These are phyloP conservation scores for Penicillium chermesinum DNA, from an alignment of 495 filamentous ascomycete species.

Conservation along the genomic window DNA sequence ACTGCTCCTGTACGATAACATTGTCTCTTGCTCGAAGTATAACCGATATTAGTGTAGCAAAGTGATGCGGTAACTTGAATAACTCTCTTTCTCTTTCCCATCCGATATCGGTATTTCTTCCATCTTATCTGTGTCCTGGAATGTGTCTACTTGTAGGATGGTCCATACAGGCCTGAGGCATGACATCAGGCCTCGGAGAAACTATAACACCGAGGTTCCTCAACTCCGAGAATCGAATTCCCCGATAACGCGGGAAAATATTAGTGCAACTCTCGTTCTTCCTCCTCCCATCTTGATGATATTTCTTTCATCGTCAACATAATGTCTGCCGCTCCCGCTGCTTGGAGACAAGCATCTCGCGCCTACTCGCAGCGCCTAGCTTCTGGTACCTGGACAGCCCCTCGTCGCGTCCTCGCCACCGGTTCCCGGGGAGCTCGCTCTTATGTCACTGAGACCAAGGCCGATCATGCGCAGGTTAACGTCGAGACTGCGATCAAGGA, in stretches of 20 bases:
- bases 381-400: constrained; percentile 40
- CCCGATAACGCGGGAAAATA: constrained; percentile 16
- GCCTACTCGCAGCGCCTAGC: constrained; percentile 54
- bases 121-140: no score
- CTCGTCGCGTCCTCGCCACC: constrained; percentile 40
- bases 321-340: constrained; percentile 72
- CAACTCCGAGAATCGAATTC: constrained; percentile 11
- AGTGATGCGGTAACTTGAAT: no score
- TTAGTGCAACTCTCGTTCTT: constrained; percentile 1
- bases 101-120: no score
- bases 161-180: background rate
- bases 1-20: no score
- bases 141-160: no score
- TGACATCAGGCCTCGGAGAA: constrained; percentile 8
- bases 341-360: constrained; percentile 73
- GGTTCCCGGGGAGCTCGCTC: constrained; percentile 38
- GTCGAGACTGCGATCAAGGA: constrained; percentile 75
- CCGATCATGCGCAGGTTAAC: constrained; percentile 73
- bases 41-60: no score
- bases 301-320: constrained; percentile 19
- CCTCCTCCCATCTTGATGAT: constrained; percentile 18
- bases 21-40: no score
- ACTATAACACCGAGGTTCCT: constrained; percentile 6
- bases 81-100: no score
- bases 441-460: constrained; percentile 83